Conservation (phyloP, 2,329 filamentous ascomycete species). For the Xylaria multiplex region DNA sequence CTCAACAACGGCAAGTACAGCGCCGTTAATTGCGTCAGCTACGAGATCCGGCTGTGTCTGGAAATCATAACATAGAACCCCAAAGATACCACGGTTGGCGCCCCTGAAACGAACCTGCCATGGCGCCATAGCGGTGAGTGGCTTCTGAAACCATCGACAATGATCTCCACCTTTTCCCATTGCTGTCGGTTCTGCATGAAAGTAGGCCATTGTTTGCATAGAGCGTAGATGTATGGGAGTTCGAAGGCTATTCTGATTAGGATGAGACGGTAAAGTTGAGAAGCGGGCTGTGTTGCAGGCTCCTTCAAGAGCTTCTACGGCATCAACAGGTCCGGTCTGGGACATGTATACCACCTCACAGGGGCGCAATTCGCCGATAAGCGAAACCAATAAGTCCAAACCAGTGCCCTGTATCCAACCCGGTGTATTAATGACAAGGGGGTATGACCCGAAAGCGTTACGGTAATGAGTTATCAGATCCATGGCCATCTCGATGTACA, state of each 20-base stretch:
- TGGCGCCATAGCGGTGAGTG: constrained; percentile 67
- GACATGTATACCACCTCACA: constrained; percentile 76
- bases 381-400: constrained; percentile 68
- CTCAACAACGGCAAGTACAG: constrained; percentile 73
- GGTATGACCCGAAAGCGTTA: constrained; percentile 56
- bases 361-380: constrained; percentile 65
- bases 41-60: constrained; percentile 68
- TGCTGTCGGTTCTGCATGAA: constrained; percentile 61
- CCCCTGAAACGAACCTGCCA: constrained; percentile 71
- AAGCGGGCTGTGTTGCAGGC: constrained; percentile 57
- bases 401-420: constrained; percentile 79
- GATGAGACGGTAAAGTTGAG: constrained; percentile 67
- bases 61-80: constrained; percentile 74
- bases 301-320: constrained; percentile 62
- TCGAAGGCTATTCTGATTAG: constrained; percentile 63
- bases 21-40: constrained; percentile 73
- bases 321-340: constrained; percentile 67
- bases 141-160: constrained; percentile 61
- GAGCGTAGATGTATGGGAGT: constrained; percentile 73
- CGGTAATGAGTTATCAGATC: constrained; percentile 71
- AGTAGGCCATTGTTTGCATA: constrained; percentile 85
- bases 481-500: constrained; percentile 71
- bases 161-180: constrained; percentile 33
- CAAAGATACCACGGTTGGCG: constrained; percentile 64
- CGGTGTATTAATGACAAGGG: constrained; percentile 77